These are phyloP conservation scores for Pythium brassicae DNA, from an alignment of 352 stramenopile genomes.

Conservation along the genomic window DNA sequence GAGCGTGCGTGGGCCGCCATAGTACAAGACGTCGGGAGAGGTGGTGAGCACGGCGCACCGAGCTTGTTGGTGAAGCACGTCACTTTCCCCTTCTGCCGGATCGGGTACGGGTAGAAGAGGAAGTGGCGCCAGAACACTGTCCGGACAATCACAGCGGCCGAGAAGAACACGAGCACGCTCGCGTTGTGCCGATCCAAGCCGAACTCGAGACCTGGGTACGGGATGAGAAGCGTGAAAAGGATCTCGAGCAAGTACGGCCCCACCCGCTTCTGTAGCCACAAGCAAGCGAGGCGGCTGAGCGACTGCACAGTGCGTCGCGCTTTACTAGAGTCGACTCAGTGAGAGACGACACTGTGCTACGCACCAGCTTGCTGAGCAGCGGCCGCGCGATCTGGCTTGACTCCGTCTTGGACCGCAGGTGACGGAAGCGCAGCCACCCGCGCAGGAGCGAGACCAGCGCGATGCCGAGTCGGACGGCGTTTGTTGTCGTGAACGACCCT, in stretches of 20 bases:
- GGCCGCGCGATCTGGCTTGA: neutral
- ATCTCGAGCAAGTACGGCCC: slow-evolving; percentile 29
- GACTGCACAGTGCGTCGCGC: too few species aligned
- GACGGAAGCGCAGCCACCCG: slow-evolving; percentile 21
- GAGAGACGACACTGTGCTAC: neutral
- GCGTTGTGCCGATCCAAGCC: neutral
- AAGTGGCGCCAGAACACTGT: slow-evolving; percentile 49
- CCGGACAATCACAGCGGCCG: slow-evolving; percentile 31
- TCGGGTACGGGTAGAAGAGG: slow-evolving; percentile 66
- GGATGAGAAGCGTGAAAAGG: slow-evolving; percentile 31
- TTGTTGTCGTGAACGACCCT: slow-evolving; percentile 27
- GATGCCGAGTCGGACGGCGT: slow-evolving; percentile 27
- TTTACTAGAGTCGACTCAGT: too few species aligned
- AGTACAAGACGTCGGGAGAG: too few species aligned
- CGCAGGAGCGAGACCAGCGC: slow-evolving; percentile 15
- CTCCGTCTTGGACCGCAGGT: slow-evolving; percentile 6
- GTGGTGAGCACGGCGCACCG: slow-evolving; percentile 22
- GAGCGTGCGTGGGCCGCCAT: too few species aligned
- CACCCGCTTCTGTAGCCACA: slow-evolving; percentile 5
- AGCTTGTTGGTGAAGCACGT: slow-evolving; percentile 53
- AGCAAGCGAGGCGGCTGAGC: neutral
- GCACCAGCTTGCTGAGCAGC: slow-evolving; percentile 3
- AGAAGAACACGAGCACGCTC: slow-evolving; percentile 38
- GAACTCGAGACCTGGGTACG: slow-evolving; percentile 52
- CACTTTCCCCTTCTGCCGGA: slow-evolving; percentile 62